Conservation (phyloP, 768 basidiomycete species). For the Trametes maxima region DNA sequence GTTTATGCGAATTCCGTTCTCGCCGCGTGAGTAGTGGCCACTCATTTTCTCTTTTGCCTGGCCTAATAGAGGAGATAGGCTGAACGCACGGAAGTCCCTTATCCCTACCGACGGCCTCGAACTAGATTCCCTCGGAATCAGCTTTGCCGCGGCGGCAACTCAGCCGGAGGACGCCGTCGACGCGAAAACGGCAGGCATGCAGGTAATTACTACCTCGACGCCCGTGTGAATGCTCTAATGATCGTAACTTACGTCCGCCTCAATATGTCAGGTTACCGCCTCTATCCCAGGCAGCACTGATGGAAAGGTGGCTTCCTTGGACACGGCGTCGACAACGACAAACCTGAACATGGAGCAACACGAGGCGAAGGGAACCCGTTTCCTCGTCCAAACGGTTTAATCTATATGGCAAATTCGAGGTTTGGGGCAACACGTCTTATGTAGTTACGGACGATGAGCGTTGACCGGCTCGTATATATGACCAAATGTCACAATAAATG, state of each 20-base stretch:
- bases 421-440: too few species aligned
- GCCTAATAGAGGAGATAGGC: background rate
- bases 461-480: too few species aligned
- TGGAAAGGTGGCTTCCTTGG: too few species aligned
- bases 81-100: background rate
- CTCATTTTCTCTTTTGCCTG: background rate
- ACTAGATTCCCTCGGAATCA: background rate
- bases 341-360: background rate
- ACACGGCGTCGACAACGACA: too few species aligned
- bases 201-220: background rate
- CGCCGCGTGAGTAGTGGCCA: background rate
- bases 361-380: background rate
- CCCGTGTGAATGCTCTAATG: too few species aligned
- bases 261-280: too few species aligned
- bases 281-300: too few species aligned
- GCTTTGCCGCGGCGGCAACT: background rate
- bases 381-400: background rate
- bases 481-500: too few species aligned
- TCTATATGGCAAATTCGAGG: too few species aligned
- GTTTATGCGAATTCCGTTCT: constrained; percentile 4
- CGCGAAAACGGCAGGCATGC: background rate
- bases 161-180: background rate
- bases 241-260: too few species aligned
- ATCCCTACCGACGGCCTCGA: background rate
- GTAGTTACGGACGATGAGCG: too few species aligned